Evolutionary conservation across 306 rosid genomes (phyloP).

Genomic region (Castanospermum australe): DNA sequence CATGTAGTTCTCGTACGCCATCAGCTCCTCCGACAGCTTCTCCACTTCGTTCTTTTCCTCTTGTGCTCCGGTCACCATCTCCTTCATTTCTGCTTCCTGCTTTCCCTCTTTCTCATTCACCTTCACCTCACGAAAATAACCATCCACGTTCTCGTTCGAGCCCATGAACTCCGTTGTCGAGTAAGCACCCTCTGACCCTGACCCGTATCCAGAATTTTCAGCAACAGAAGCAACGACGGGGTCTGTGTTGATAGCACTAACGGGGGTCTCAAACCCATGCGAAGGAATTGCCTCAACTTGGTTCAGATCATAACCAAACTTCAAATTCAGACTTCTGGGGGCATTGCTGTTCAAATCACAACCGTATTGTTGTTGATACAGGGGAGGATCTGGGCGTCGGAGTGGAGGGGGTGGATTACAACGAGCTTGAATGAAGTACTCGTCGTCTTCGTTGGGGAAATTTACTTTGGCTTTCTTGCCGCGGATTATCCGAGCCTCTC

Average conservation of each 20-base stretch:
- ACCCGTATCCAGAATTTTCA: conserved; percentile 31
- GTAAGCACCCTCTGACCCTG: conserved; percentile 27
- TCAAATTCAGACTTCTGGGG: conserved; percentile 35
- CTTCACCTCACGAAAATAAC: not conserved
- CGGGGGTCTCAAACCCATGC: not conserved
- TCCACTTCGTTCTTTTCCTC: conserved; percentile 46
- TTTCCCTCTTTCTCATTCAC: conserved; percentile 13
- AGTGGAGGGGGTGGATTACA: not conserved
- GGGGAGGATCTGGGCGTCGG: conserved; percentile 5
- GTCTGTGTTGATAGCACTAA: conserved; percentile 2
- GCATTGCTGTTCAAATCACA: not conserved
- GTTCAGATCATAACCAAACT: conserved; percentile 54
- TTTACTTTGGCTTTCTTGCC: conserved; percentile 86
- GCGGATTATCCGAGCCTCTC: conserved; percentile 75
- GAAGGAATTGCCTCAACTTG: conserved; percentile 29
- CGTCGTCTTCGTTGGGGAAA: conserved; percentile 63
- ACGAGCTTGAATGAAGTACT: conserved; percentile 1
- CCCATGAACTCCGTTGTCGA: conserved; percentile 9
- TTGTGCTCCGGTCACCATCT: not conserved
- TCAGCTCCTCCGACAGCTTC: conserved; percentile 74
- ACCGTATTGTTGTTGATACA: not conserved
- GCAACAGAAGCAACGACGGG: conserved; percentile 18
- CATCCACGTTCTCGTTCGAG: not conserved
- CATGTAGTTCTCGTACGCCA: conserved; percentile 71
- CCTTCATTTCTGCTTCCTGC: conserved; percentile 6